Evolutionary conservation across 2,329 filamentous ascomycete genomes (phyloP), one percentile per base, ranked within the genome.

Genomic region (Sporothrix schenckii): DNA sequence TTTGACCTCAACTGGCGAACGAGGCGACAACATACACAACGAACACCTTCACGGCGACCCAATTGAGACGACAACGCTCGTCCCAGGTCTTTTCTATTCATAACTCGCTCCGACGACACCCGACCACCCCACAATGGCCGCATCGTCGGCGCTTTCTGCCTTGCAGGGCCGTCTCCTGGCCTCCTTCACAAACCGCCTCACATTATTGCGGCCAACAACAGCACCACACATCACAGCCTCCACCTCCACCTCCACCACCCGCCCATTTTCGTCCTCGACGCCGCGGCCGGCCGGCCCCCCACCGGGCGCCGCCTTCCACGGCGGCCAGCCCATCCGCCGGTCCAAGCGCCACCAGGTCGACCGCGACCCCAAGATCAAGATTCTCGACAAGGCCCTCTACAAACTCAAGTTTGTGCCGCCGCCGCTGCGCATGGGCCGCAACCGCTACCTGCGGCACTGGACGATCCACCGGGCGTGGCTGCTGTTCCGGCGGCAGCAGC

Each of bases 401-500:
- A 74, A 78, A 60, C 76, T 78, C 24, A 76, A 73, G 50, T 76
- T 76, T 47, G 76, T 77, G 0, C 86, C 86, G 5, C 82, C 87
- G 0, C 94, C 95, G 0, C 87, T 99, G 74, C 91, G 93, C 76
- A 94, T 98, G 87, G 93, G 89, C 53, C 93, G 94, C 76, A 91
- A 91, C 80, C 90, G 95, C 70, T 87, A 89, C 80, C 89, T 99
- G 74, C 92, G 95, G 61, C 95, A 99, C 85, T 99, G 95, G 95
- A 98, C 95, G 67, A 98, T 99, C 80, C 94, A 98, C 84, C 93
- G 95, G 76, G 94, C 94, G 27, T 98, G 94, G 93, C 86, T 92
- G 76, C 85, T 98, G 41, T 91, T 91, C 81, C 89, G 90, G 76
- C 86, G 89, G 75, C 87, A 91, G 78, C 86, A 89, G 76, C 89